Base-by-base conservation (phyloP, 2,329 filamentous ascomycete genomes). In the Neopestalotiopsis rosae region DNA sequence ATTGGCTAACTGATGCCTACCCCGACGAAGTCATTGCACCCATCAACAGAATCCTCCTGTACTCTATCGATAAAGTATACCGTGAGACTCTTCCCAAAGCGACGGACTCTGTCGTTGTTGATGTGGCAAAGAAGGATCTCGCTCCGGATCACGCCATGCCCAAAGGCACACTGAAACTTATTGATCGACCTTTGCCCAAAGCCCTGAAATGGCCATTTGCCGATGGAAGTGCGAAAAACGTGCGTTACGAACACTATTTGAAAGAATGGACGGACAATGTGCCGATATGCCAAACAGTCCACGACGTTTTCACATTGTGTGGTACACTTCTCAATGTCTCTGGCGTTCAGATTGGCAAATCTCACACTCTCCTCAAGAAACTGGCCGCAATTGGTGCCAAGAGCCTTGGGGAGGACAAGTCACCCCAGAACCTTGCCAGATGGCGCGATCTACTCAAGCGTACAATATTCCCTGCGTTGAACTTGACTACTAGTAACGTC, bases 231-330 rank as follows among this genome's bases (percentile, higher is more conserved):
- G 91, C 90, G 67, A 93, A 94, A 73, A 91, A 91, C 24, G 87
- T 88, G n/a, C 89, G 92, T 66, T 98, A 98, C 79, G 90, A 92
- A 42, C 98, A 97, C 78, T 99, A 99, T 80, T 98, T 96, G 91
- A 94, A 97, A 69, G 96, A 98, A 74, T 99, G 96, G 96, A 87
- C 91, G 2, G 95, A 98, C 80, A 97, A 96, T 72, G 87, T 99
- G 61, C 97, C 96, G 0, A 83, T 97, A 24, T 99, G 96, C 77
- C 95, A 97, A 78, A 92, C 86, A 1, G 90, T 97, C 5, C 94
- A 98, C 71, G 96, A 99, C 77, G 87, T 99, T 14, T 96, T 98
- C 79, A 90, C 91, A 2, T 88, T 98, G 0, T 97, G 94, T 79
- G 89, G 90, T 69, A 95, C 94, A 1, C 87, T 99, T 28, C 84